Evolutionary conservation across 352 stramenopile species (phyloP), one percentile per base, ranked within the genome.

Genomic region (Phytophthora pinifolia): DNA sequence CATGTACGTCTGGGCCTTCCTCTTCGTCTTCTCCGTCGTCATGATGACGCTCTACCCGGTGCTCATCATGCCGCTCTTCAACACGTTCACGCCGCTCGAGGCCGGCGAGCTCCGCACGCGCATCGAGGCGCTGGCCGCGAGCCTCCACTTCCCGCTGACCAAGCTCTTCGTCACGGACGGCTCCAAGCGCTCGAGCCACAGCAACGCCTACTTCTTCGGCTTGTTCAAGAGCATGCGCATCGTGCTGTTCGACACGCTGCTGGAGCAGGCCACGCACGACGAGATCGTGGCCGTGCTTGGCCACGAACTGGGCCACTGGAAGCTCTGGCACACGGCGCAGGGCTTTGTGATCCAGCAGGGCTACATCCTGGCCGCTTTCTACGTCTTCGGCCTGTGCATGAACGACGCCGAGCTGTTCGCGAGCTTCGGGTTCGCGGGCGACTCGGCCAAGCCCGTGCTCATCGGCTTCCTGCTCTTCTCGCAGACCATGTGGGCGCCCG

Each of bases 161-260:
- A 98, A 99, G 65, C 80, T 99, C 31, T 99, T 98, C 67, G 90
- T 98, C 7, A 97, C 97, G 68, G 97, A 99, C 74, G 97, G 96
- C 32, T 98, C 92, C 17, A 98, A 98, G 76, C 86, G 97, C 29
- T 98, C 88, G 9, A 92, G 78, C 56, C 93, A 98, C 74, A 92
- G 78, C 50, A 96, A 94, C 48, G 86, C 84, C 20, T 96, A 94
- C 59, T 89, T 96, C 44, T 94, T 85, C 45, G 96, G 96, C n/a
- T 94, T 98, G 45, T 97, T 97, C 62, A 98, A 97, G 60, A 98
- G 93, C 74, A 98, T 98, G 67, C 88, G 96, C 25, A 98, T 98
- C 63, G 95, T 98, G 22, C 67, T 98, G 3, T 99, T 97, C 60
- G 97, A 99, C 71, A 99, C 96, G 32, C 79, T 99, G 10, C 73